Evolutionary conservation across 805 yeast genomes (phyloP).

Genomic region (Tetrapisispora fleetii): DNA sequence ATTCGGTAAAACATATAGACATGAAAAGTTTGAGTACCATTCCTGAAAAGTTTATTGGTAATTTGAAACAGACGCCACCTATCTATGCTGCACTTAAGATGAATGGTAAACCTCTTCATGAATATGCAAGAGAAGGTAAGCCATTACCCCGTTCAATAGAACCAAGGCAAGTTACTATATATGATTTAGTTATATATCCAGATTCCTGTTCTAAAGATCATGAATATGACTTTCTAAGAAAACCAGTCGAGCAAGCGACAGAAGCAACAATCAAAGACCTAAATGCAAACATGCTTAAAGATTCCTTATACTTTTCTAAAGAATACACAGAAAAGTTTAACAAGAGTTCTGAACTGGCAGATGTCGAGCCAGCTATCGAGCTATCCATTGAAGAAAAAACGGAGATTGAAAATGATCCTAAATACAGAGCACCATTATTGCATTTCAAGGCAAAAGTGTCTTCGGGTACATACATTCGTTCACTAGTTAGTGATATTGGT

Average conservation of each 20-base stretch:
- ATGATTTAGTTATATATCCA: conserved; percentile 38
- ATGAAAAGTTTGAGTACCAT: conserved; percentile 40
- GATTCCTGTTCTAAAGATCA: conserved; percentile 51
- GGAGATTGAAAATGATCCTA: conserved; percentile 28
- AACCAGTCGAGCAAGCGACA: conserved; percentile 23
- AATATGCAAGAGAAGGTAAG: conserved; percentile 80
- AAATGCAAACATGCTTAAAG: conserved; percentile 52
- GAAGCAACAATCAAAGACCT: conserved; percentile 19
- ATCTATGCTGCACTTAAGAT: conserved; percentile 88
- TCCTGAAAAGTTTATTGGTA: conserved; percentile 64
- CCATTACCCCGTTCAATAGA: conserved; percentile 81
- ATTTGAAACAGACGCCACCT: conserved; percentile 84
- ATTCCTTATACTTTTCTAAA: conserved; percentile 48
- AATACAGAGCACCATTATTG: conserved; percentile 51
- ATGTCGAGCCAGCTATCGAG: conserved; percentile 32
- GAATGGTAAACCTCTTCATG: conserved; percentile 89
- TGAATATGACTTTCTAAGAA: conserved; percentile 36
- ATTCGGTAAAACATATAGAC: conserved; percentile 47
- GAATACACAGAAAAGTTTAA: conserved; percentile 41
- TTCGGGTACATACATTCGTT: conserved; percentile 91
- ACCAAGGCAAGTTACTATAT: conserved; percentile 58
- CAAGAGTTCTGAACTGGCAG: conserved; percentile 32
- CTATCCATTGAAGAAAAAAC: conserved; percentile 29
- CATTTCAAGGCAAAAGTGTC: conserved; percentile 74
- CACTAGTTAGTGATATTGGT: conserved; percentile 82